phyloP scores from a whole-genome alignment of 441 rosid species.

The Jatropha podagrica region DNA sequence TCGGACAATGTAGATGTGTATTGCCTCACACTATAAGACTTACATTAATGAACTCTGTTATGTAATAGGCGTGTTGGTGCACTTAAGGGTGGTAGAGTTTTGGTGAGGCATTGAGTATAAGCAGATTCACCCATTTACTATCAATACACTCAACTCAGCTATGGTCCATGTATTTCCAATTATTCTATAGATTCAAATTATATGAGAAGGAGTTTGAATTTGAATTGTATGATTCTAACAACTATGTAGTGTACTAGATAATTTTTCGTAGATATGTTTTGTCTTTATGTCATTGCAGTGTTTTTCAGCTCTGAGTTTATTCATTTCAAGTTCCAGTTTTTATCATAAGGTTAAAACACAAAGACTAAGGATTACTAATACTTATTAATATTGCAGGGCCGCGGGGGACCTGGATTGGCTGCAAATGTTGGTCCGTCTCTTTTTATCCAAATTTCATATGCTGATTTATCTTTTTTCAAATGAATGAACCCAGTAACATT shows the following conservation, averaged over 20 bases:
- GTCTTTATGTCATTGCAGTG: not conserved
- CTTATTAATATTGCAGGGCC: conserved; percentile 59
- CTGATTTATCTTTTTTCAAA: conserved; percentile 10
- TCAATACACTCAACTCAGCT: too few relatives aligned
- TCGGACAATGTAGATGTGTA: not conserved
- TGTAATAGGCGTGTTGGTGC: not conserved
- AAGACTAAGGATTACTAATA: conserved; percentile 14
- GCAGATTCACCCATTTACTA: too few relatives aligned
- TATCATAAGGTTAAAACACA: conserved; percentile 5
- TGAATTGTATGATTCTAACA: too few relatives aligned
- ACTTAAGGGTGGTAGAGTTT: not conserved
- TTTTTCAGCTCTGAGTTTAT: conserved; percentile 1
- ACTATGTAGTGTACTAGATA: not conserved
- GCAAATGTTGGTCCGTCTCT: conserved; percentile 51
- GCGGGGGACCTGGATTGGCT: conserved; percentile 79
- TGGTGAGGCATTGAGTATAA: too few relatives aligned
- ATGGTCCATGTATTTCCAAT: too few relatives aligned
- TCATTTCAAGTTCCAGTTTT: not conserved
- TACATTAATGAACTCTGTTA: not conserved
- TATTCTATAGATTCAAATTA: too few relatives aligned
- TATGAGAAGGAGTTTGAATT: too few relatives aligned
- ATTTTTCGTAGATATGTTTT: not conserved
- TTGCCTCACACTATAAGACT: not conserved
- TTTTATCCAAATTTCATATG: conserved; percentile 8
- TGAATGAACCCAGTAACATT: conserved; percentile 4